Base-by-base conservation (phyloP, 2,329 filamentous ascomycete species). In the Paraconiothyrium sp. region DNA sequence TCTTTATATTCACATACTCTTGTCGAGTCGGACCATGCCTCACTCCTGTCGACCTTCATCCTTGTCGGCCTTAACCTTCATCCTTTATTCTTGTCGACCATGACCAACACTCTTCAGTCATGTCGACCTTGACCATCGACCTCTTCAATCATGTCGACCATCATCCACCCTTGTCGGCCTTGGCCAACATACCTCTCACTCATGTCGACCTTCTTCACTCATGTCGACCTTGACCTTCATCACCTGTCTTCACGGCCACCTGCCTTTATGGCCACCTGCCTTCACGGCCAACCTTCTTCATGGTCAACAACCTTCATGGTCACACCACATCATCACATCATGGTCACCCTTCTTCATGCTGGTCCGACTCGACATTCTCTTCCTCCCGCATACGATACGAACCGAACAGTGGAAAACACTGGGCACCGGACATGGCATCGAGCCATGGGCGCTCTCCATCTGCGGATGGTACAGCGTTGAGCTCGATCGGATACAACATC, bases 371-470 rank as follows among this genome's bases (percentile, higher is more conserved):
- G 51, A 55, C 57, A 39, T 13, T 32, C 11, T 32, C 34, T 35
- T 11, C 20, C 24, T 13, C 43, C 20, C 20, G 24, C 35, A 11
- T 24, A n/a, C 34, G n/a, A 32, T 37, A 41, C 48, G 20, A 37
- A 52, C 41, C 51, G 46, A 56, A 60, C 47, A 52, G 58, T 57
- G 54, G 47, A 47, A 60, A 57, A 57, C 58, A 60, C 58, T 59
- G 58, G 58, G 58, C 54, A 60, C 54, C 58, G 58, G 58, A 60
- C 58, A 60, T 54, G 58, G 55, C 52, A 56, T 48, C 30, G 20
- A 1, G 51, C 30, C 58, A 54, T 60, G 58, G 58, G 58, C 58
- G 58, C 54, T 60, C 58, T 49, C 39, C 20, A 57, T 60, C 58
- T 48, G 58, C 54, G 58, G 58, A 60, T 57, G 41, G 43, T 52